Evolutionary conservation across 2,329 filamentous ascomycete genomes (phyloP), one percentile per base, ranked within the genome.

Genomic region (Endothia cerciana): DNA sequence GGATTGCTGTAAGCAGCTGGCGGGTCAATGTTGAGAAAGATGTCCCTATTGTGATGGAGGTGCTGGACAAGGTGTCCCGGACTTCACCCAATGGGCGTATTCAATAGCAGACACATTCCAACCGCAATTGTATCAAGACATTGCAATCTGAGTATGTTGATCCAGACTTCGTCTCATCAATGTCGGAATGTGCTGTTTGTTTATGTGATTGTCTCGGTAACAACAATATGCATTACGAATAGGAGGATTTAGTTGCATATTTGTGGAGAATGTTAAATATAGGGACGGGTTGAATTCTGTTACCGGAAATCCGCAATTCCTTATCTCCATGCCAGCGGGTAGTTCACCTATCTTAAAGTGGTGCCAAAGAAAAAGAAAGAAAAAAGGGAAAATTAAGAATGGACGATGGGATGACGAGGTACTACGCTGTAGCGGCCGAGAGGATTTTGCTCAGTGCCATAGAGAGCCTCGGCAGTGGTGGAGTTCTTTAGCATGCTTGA

Each of bases 1-100:
- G 94, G n/a, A 87, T 97, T 71, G 94, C 94, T 0, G 87, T 97
- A 51, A 90, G 91, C 47, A 97, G 91, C 73, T 97, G 93, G 92
- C 87, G 86, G 76, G 89, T 91, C 1, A 83, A 94, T 72, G 82
- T 89, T 0, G 82, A 88, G 58, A 82, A 83, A 67, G 93, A 97
- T 74, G 78, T 89, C 67, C 78, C 77, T 25, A 75, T 92, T n/a
- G 85, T 96, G 19, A 83, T 80, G 68, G 78, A 82, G 5, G 88
- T 94, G 3, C 75, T 97, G 71, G 40, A 59, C 8, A 7, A n/a
- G 22, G 11, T 64, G 65, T 56, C 57, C 17, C 2, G 17, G 15
- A 36, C 57, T 17, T 38, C 47, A 49, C 15, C 60, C 30, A 15
- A 4, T 41, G 38, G 41, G 40, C 25, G 25, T 22, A n/a, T 17